A percentile compares a stretch with the other conserved stretches of the same genome.
phyloP scores from a whole-genome alignment of 352 stramenopile genomes.

The Thalassiosira exigua region DNA sequence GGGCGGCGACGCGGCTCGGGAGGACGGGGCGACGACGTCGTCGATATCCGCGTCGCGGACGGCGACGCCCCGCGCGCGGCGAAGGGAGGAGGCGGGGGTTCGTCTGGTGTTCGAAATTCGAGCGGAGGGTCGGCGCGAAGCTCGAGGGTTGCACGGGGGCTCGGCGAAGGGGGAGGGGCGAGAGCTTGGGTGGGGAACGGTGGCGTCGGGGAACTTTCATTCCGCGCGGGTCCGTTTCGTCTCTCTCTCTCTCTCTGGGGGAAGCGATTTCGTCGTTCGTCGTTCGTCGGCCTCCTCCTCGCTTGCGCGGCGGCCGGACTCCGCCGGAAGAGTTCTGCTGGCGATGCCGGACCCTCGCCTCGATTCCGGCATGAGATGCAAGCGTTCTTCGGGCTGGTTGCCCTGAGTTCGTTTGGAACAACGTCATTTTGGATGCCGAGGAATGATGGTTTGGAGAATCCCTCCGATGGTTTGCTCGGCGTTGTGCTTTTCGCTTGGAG shows the following conservation, averaged over 20 bases:
- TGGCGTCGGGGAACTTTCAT: slow-evolving; percentile 97
- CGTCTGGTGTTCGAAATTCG: slow-evolving; percentile 87
- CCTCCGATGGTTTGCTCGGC: too few relatives aligned
- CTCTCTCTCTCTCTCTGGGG: background rate
- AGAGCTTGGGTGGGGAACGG: slow-evolving; percentile 83
- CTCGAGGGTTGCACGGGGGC: slow-evolving; percentile 66
- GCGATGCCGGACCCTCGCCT: too few relatives aligned
- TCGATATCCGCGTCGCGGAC: slow-evolving; percentile 91
- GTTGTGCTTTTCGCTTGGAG: too few relatives aligned
- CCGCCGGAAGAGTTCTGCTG: too few relatives aligned
- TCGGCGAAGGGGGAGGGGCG: slow-evolving; percentile 48
- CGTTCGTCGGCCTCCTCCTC: too few relatives aligned
- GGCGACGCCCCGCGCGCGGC: slow-evolving; percentile 90
- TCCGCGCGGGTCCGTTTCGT: slow-evolving; percentile 81
- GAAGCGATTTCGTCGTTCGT: background rate
- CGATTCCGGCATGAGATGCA: too few relatives aligned
- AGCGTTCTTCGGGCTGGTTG: too few relatives aligned
- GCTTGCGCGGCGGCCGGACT: too few relatives aligned
- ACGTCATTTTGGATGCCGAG: too few relatives aligned
- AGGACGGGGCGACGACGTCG: slow-evolving; percentile 44
- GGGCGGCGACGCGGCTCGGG: slow-evolving; percentile 7
- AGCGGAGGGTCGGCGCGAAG: slow-evolving; percentile 65
- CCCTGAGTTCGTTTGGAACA: too few relatives aligned
- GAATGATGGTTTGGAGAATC: too few relatives aligned
- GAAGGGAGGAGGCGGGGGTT: slow-evolving; percentile 92